Evolutionary conservation across 2,329 filamentous ascomycete genomes (phyloP), one percentile per base, ranked within the genome.

Genomic region (Paecilomyces niveus): DNA sequence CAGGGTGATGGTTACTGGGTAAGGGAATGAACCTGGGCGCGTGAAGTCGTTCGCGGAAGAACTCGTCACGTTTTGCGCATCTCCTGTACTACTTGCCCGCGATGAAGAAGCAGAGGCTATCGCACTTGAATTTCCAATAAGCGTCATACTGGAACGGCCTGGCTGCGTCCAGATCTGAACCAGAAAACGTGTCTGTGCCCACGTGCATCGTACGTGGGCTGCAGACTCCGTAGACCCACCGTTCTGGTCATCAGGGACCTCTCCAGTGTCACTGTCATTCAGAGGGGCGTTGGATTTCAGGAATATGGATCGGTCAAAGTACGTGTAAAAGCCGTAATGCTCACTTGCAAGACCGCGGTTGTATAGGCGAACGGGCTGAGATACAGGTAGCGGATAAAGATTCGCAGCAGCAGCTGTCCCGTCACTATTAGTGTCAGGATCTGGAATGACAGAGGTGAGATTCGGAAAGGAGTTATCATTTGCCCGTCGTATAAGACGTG

Each of bases 241-340:
- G 54, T 81, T 72, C 8, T 68, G 60, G 61, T 83, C 80, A n/a
- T 74, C 74, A 2, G 77, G 67, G 2, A 74, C 69, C 8, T 75
- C 70, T 45, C 75, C 74, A 9, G 67, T 69, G 35, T 70, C 71
- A 1, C 70, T 68, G 15, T 69, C 61, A 33, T 82, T 81, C 59
- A 84, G 70, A 1, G 76, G 71, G 0, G 74, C 74, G 10, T 81
- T 76, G 15, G 85, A 86, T 65, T 86, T 85, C 61, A 96, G 80
- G 77, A 93, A 96, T 62, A 96, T 90, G 8, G 88, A 89, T 63
- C 92, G 90, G 74, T 92, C 87, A 73, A 89, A 97, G 78, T 96
- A 95, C 0, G 84, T 89, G 76, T 96, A 97, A 76, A 97, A 97
- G 2, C 90, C 91, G 73, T 95, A 97, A 74, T 96, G 91, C 72